Base-by-base conservation (phyloP, 306 rosid species). In the Boehmeria nivea region DNA sequence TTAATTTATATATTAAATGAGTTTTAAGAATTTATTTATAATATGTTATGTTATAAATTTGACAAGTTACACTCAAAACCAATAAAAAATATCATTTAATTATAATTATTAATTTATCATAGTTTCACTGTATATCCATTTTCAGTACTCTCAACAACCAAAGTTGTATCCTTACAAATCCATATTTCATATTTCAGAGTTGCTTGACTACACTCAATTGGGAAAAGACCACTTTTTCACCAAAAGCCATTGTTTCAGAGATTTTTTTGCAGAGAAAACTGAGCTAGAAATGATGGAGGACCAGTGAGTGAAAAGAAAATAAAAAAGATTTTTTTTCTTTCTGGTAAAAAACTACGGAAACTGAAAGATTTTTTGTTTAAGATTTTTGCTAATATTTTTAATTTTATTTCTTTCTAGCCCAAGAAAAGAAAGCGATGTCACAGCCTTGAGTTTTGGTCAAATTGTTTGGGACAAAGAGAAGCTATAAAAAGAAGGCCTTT, bases 401-500 rank as follows among this genome's bases (percentile, higher is more conserved):
- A 43, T 7, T 43, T 19, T 8, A 31, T 45, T 8, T 20, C 5
- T 45, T 36, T 22, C 61, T 4, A 44, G 39, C 65, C 78, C 50
- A 62, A 72, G 43, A 48, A 65, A 59, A 31, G 74, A 67, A 65
- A 43, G 76, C 62, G 44, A 68, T 48, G 57, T 59, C 68, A 59
- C 70, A 56, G 78, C 59, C 66, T 60, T 47, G 12, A 33, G 36
- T 68, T 43, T 68, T 54, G 76, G 74, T 62, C 22, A 51, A 38
- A 14, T 72, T 67, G 48, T 78, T 64, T 57, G 47, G 58, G 87
- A 75, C 80, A 75, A 83, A 79, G 47, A 54, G 76, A 72, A 70
- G 75, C 57, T 68, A 69, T 47, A 52, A 64, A 76, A 82, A 72
- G 65, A 23, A 66, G 28, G 60, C 38, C 70, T 67, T 77, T 70